phyloP scores from a whole-genome alignment of 176 grass and related monocot genomes.

The Oryza glumipatula region DNA sequence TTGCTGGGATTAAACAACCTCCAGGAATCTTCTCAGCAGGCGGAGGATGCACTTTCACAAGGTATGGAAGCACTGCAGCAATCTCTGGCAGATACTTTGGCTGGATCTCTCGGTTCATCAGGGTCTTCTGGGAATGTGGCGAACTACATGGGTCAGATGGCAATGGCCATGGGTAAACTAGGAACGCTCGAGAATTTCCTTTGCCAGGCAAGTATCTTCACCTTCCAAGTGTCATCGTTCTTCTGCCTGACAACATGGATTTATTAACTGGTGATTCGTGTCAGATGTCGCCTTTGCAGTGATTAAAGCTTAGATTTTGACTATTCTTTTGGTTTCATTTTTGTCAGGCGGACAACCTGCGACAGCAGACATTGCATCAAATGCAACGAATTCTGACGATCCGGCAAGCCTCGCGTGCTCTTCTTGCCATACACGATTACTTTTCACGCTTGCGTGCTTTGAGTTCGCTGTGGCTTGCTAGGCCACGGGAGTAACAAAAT shows the following conservation, averaged over 20 bases:
- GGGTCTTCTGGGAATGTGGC: slow-evolving; percentile 79
- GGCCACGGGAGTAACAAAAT: slow-evolving; percentile 52
- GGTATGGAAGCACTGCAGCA: slow-evolving; percentile 66
- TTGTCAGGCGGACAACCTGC: slow-evolving; percentile 66
- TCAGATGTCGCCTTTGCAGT: slow-evolving; percentile 1
- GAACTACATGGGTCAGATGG: slow-evolving; percentile 95
- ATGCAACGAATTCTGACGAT: slow-evolving; percentile 68
- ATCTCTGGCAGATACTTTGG: slow-evolving; percentile 74
- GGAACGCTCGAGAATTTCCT: slow-evolving; percentile 78
- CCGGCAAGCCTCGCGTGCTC: slow-evolving; percentile 56
- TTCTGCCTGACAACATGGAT: neutral
- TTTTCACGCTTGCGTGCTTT: slow-evolving; percentile 66
- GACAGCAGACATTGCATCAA: slow-evolving; percentile 69
- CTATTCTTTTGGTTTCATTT: neutral
- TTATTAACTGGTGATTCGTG: neutral
- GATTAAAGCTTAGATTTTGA: neutral
- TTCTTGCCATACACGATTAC: slow-evolving; percentile 65
- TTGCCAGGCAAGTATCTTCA: slow-evolving; percentile 50
- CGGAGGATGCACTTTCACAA: slow-evolving; percentile 59
- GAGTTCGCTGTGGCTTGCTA: slow-evolving; percentile 75
- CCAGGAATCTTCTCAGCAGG: slow-evolving; percentile 62
- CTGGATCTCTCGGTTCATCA: slow-evolving; percentile 62
- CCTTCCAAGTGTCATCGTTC: neutral
- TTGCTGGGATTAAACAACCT: slow-evolving; percentile 50
- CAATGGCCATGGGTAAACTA: slow-evolving; percentile 88